Evolutionary conservation across 2,329 filamentous ascomycete species (phyloP).

Genomic region (Pezicula carpinea): DNA sequence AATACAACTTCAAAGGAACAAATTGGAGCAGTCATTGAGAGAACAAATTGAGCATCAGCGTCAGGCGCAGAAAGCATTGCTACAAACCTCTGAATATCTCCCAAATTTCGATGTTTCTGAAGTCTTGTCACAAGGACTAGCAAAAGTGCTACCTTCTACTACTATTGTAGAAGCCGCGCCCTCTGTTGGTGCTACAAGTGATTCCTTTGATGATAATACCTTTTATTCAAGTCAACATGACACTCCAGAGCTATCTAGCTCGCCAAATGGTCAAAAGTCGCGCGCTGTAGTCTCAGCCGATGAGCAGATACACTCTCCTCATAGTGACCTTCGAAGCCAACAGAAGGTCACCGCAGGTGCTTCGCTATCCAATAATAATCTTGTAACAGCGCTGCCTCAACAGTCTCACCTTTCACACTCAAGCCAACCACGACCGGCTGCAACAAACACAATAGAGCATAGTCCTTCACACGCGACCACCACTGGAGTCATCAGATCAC

Average conservation of each 20-base stretch:
- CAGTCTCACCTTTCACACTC: constrained; percentile 8
- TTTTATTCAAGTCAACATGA: constrained; percentile 95
- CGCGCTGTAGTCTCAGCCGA: constrained; percentile 18
- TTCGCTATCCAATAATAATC: constrained; percentile 26
- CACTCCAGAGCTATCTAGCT: constrained; percentile 56
- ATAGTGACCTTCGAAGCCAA: constrained; percentile 17
- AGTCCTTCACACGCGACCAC: not conserved
- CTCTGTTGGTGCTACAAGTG: constrained; percentile 53
- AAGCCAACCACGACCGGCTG: constrained; percentile 9
- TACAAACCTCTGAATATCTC: constrained; percentile 44
- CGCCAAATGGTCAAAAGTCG: constrained; percentile 23
- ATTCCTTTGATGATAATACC: constrained; percentile 88
- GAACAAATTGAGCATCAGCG: constrained; percentile 69
- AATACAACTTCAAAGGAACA: constrained; percentile 71
- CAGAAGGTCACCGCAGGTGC: constrained; percentile 22
- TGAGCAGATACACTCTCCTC: constrained; percentile 15
- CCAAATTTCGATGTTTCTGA: constrained; percentile 67
- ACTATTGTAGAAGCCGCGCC: constrained; percentile 54
- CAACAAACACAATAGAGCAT: not conserved
- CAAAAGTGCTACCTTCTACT: constrained; percentile 62
- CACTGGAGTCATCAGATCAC: no score
- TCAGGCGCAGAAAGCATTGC: constrained; percentile 36
- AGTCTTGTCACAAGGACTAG: constrained; percentile 66
- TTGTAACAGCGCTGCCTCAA: constrained; percentile 15
- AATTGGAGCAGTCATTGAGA: constrained; percentile 71